Evolutionary conservation across 768 basidiomycete genomes (phyloP), one percentile per base, ranked within the genome.

Genomic region (Rhizopogon vesiculosus): DNA sequence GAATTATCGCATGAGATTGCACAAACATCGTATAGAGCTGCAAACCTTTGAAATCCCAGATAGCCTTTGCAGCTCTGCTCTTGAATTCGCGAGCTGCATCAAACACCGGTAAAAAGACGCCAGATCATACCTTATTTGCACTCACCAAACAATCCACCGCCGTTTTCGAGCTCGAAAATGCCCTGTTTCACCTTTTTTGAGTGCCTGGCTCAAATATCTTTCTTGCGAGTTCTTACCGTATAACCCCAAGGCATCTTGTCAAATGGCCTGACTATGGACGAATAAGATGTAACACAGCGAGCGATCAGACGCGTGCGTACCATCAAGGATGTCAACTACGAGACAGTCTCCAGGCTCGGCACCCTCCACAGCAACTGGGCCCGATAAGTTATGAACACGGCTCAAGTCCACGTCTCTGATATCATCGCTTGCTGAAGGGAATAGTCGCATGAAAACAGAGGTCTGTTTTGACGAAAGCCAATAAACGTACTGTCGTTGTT

Each of bases 161-260:
- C 87, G 55, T 90, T 88, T 53, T 81, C 75, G 12, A 86, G 76
- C 60, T 89, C 86, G 63, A 89, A 89, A 57, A 90, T 86, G 16
- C 87, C 86, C 83, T 86, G 51, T 41, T 29, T 7, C n/a, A 41
- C n/a, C 39, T 55, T 25, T 25, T 25, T 25, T 42, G 45, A 53
- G 51, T 5, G 1, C 9, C 16, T 29, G 19, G 13, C 16, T n/a
- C 9, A 10, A 25, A 25, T 39, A 19, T 25, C 38, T 29, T 7
- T 9, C 31, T 12, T 25, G 28, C 51, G 33, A 40, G 39, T 50
- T 59, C 75, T 42, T 51, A 84, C 84, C 1, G 87, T 88, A 64
- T 89, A 90, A 0, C 89, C 89, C 89, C 87, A 91, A 0, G 87
- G 87, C 86, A 86, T 86, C 64, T 86, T 79, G 41, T 86, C 85